phyloP scores from a whole-genome alignment of 1,284 basidiomycete genomes.

The Phlebopus sp. region DNA sequence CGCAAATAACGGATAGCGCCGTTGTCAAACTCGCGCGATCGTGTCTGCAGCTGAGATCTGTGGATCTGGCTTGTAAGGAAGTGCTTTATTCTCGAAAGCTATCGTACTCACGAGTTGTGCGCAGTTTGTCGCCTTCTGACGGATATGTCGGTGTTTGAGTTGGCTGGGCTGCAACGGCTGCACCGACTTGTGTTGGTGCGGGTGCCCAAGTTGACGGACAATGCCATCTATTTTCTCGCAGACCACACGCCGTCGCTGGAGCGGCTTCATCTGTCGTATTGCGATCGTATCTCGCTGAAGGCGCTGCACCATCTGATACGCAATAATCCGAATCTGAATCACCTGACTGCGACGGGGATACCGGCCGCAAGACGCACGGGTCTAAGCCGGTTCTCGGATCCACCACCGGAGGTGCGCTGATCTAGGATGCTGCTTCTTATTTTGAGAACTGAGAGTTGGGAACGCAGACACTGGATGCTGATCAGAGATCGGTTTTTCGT shows the following conservation, averaged over 20 bases:
- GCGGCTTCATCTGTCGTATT: constrained; percentile 86
- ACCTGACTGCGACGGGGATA: constrained; percentile 83
- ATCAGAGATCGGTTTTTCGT: constrained; percentile 72
- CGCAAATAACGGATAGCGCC: constrained; percentile 76
- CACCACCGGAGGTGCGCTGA: constrained; percentile 60
- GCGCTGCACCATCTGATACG: constrained; percentile 77
- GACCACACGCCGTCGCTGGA: constrained; percentile 72
- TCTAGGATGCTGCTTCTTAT: constrained; percentile 10
- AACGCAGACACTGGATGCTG: constrained; percentile 49
- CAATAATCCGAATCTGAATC: constrained; percentile 61
- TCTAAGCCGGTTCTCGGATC: constrained; percentile 77
- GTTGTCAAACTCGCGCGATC: constrained; percentile 70
- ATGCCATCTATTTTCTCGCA: constrained; percentile 61
- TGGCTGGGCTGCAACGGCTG: constrained; percentile 72
- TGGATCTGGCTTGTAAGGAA: constrained; percentile 83
- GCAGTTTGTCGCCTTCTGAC: constrained; percentile 80
- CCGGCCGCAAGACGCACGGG: constrained; percentile 73
- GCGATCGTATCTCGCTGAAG: constrained; percentile 76
- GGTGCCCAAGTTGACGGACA: constrained; percentile 63
- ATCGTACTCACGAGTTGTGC: constrained; percentile 11
- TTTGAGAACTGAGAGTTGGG: constrained; percentile 12
- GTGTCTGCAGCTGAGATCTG: constrained; percentile 75
- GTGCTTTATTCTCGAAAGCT: constrained; percentile 9
- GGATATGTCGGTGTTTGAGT: constrained; percentile 81
- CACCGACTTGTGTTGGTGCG: constrained; percentile 82